These are phyloP conservation scores for Linnemannia zychae DNA, from an alignment of 192 early-diverging fungal genomes.

Conservation along the genomic window DNA sequence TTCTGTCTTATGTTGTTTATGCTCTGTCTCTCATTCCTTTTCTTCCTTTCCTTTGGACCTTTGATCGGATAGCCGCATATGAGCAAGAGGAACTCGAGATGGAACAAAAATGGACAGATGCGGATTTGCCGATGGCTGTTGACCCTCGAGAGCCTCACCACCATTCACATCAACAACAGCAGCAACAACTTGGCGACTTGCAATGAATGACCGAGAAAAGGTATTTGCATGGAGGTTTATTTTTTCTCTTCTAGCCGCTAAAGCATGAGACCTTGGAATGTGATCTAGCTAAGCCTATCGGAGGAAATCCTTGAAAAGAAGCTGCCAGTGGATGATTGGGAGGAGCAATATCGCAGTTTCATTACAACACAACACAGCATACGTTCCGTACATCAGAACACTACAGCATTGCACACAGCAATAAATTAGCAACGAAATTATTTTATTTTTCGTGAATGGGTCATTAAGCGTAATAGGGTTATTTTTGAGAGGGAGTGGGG, in stretches of 20 bases:
- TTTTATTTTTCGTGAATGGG: background rate
- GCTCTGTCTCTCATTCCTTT: background rate
- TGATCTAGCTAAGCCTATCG: no score
- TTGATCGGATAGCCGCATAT: conserved; percentile 10
- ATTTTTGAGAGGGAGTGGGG: background rate
- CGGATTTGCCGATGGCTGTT: conserved; percentile 16
- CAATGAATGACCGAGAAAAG: background rate
- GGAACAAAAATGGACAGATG: conserved; percentile 47
- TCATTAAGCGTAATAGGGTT: background rate
- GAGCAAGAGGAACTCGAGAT: conserved; percentile 32
- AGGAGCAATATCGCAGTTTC: no score
- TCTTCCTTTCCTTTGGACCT: no score
- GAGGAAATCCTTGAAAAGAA: no score
- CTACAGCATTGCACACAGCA: background rate
- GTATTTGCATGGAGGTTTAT: no score
- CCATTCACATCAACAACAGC: no score
- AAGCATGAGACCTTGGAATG: no score
- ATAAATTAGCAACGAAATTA: background rate
- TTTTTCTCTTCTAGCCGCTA: no score
- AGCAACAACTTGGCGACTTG: background rate
- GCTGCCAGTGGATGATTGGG: no score
- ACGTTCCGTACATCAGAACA: background rate
- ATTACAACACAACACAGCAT: no score
- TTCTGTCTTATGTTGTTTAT: background rate
- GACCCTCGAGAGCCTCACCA: conserved; percentile 4